Percentiles rank a stretch among this genome's conserved stretches.
Conservation (phyloP, 78 protist species). For the Anaeramoeba flamelloides region DNA sequence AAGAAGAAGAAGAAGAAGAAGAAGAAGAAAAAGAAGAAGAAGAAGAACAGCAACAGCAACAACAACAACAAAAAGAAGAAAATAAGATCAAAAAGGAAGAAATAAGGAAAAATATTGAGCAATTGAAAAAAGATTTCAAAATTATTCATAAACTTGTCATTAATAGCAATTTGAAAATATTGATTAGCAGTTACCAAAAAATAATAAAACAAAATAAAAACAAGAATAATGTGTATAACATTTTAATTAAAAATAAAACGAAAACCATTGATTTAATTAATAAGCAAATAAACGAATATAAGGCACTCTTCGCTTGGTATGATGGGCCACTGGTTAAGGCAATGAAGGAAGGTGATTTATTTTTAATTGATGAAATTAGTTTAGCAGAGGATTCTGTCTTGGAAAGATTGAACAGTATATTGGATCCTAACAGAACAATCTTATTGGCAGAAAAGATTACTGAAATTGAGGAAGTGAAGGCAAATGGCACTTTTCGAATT, state of each 20-base stretch:
- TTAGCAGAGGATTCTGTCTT: slow-evolving; percentile 97
- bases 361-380: slow-evolving; percentile 90
- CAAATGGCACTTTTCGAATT: slow-evolving; percentile 78
- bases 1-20: neutral
- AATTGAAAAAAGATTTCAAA: no score
- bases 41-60: neutral
- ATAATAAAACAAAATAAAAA: no score
- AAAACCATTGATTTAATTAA: no score
- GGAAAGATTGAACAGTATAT: slow-evolving; percentile 92
- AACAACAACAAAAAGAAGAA: neutral
- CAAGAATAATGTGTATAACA: no score
- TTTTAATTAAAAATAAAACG: no score
- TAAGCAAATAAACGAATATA: neutral
- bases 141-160: no score
- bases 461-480: slow-evolving; percentile 31
- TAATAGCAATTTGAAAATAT: no score
- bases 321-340: slow-evolving; percentile 94
- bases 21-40: neutral
- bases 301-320: slow-evolving; percentile 69
- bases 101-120: no score
- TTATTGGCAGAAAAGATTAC: slow-evolving; percentile 66
- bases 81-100: neutral
- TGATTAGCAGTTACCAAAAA: no score
- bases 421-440: slow-evolving; percentile 77
- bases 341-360: slow-evolving; percentile 70